Evolutionary conservation across 2,329 filamentous ascomycete species (phyloP).

Genomic region (Colletotrichum abscissum): DNA sequence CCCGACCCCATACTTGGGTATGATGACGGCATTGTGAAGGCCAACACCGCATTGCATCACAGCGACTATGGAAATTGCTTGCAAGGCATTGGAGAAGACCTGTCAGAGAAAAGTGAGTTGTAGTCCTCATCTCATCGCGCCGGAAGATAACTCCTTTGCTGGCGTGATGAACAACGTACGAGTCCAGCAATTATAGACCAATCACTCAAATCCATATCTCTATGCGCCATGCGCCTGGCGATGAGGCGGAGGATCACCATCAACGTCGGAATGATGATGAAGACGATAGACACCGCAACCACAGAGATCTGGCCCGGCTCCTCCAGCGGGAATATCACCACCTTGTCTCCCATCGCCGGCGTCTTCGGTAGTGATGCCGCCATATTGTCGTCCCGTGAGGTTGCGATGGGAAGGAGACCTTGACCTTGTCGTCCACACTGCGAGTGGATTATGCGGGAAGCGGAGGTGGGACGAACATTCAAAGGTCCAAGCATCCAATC

Average conservation of each 20-base stretch:
- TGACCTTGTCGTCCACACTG: neutral
- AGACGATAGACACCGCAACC: conserved; percentile 26
- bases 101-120: neutral
- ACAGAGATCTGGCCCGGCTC: conserved; percentile 13
- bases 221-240: conserved; percentile 26
- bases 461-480: neutral
- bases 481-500: neutral
- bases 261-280: conserved; percentile 19
- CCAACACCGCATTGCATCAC: conserved; percentile 29
- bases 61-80: conserved; percentile 26
- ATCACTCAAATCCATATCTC: conserved; percentile 20
- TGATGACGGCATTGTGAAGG: conserved; percentile 19
- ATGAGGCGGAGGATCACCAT: conserved; percentile 18
- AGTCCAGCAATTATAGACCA: conserved; percentile 25
- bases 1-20: conserved; percentile 18
- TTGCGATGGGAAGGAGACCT: neutral
- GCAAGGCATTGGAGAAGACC: conserved; percentile 27
- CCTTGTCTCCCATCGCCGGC: neutral
- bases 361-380: conserved; percentile 7
- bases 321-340: conserved; percentile 23
- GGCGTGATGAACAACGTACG: neutral
- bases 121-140: neutral
- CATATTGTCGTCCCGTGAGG: neutral
- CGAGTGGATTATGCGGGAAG: conserved; percentile 1
- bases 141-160: neutral